A percentile compares a stretch with the other conserved stretches of the same genome.
phyloP scores from a whole-genome alignment of 1,284 basidiomycete species.

The Calocybe gambosa region DNA sequence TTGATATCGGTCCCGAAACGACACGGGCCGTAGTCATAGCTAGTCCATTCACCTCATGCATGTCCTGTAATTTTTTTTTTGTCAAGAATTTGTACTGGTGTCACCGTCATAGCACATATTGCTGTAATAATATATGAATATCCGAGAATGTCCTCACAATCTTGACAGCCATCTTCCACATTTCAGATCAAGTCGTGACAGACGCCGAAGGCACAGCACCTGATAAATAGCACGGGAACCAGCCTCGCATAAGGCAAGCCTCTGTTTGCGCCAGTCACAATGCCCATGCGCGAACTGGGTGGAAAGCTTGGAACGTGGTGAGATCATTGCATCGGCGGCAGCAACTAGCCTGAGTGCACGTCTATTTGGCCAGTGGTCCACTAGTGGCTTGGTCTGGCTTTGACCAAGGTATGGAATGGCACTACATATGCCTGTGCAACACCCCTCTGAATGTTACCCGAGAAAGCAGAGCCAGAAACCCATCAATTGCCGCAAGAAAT shows the following conservation, averaged over 20 bases:
- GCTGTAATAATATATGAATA: too few species aligned
- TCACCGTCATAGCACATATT: too few species aligned
- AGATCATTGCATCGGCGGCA: slow-evolving; percentile 27
- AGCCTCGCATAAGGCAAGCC: slow-evolving; percentile 74
- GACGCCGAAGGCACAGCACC: too few species aligned
- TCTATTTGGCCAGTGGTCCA: slow-evolving; percentile 39
- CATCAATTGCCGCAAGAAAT: too few species aligned
- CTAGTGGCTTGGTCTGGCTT: background rate
- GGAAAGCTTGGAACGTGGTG: slow-evolving; percentile 47
- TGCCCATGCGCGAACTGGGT: slow-evolving; percentile 73
- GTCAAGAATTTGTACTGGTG: too few species aligned
- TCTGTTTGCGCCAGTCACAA: slow-evolving; percentile 75
- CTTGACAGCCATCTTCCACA: too few species aligned
- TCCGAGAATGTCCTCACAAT: too few species aligned
- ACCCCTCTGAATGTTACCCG: background rate
- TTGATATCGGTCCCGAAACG: slow-evolving; percentile 39
- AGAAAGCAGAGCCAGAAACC: too few species aligned
- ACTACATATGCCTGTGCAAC: background rate
- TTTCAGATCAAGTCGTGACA: too few species aligned
- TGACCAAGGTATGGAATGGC: background rate
- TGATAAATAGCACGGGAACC: too few species aligned
- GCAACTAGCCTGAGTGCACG: slow-evolving; percentile 52
- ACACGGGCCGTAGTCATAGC: slow-evolving; percentile 3
- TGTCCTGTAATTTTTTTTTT: too few species aligned
- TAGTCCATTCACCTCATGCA: background rate